Percentiles rank a stretch among this genome's conserved stretches.
phyloP scores from a whole-genome alignment of 2,329 filamentous ascomycete species.

The Fusarium sp. region DNA sequence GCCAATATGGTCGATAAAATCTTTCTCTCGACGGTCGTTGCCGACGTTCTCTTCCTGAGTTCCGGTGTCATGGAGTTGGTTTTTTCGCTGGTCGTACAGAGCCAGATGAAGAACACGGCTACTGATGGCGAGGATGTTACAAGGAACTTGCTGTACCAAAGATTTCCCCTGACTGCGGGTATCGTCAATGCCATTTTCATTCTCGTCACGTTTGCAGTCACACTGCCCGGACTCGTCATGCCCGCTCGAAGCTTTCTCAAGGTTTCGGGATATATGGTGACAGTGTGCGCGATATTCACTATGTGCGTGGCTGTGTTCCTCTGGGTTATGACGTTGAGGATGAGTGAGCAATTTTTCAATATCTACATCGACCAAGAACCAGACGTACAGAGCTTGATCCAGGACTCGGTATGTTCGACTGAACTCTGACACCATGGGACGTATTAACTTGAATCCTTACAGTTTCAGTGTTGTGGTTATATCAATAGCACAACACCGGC shows the following conservation, averaged over 20 bases:
- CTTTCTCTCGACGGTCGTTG: conserved; percentile 57
- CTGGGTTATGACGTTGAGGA: conserved; percentile 78
- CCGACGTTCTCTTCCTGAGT: conserved; percentile 61
- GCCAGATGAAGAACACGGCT: conserved; percentile 54
- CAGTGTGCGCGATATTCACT: conserved; percentile 70
- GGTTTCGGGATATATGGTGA: conserved; percentile 70
- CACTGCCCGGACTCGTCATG: conserved; percentile 76
- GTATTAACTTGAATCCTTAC: neutral
- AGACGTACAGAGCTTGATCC: conserved; percentile 72
- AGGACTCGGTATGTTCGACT: conserved; percentile 67
- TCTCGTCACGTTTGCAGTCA: conserved; percentile 74
- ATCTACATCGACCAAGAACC: conserved; percentile 69
- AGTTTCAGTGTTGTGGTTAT: conserved; percentile 87
- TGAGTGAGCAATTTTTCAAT: conserved; percentile 67
- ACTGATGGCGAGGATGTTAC: conserved; percentile 59
- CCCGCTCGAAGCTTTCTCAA: conserved; percentile 76
- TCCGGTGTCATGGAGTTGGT: conserved; percentile 64
- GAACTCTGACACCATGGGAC: neutral
- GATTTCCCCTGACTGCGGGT: conserved; percentile 69
- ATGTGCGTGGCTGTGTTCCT: conserved; percentile 72
- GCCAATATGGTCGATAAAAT: conserved; percentile 64
- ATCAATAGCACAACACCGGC: conserved; percentile 75
- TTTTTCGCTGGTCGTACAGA: conserved; percentile 63
- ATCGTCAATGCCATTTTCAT: conserved; percentile 78
- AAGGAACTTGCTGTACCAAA: conserved; percentile 61